Conservation (phyloP, 2,329 filamentous ascomycete genomes). For the Diaporthe sp. region DNA sequence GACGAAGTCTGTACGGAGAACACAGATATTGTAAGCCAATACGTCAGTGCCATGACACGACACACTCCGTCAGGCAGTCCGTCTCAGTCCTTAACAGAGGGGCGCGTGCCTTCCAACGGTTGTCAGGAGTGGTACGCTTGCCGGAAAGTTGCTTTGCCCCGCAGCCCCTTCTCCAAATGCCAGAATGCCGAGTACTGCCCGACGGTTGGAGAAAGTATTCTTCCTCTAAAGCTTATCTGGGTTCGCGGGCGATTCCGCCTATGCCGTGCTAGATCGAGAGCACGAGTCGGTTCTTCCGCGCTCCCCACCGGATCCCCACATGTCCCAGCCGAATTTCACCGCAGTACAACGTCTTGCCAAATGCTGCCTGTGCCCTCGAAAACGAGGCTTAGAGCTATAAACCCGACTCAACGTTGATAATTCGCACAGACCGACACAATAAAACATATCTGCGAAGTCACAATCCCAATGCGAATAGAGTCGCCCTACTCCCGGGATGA, state of each 20-base stretch:
- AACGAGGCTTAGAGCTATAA: no score
- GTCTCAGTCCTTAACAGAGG: background rate
- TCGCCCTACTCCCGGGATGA: background rate
- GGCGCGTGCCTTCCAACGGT: background rate
- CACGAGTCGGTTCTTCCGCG: background rate
- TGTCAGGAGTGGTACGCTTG: background rate
- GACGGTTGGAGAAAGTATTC: constrained; percentile 9
- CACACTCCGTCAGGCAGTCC: background rate
- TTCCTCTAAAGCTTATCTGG: constrained; percentile 16
- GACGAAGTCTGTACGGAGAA: background rate
- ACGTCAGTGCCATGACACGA: background rate
- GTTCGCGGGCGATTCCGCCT: background rate
- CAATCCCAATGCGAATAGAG: no score
- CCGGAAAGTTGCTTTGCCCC: background rate
- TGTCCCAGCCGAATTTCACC: background rate
- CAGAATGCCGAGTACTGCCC: constrained; percentile 24
- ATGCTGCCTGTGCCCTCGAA: background rate
- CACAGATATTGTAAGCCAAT: background rate
- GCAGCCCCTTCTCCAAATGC: background rate
- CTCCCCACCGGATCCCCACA: constrained; percentile 16
- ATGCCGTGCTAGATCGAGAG: background rate
- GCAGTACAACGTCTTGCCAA: background rate
- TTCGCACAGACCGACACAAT: no score
- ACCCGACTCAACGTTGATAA: background rate
- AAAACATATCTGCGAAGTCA: background rate